Evolutionary conservation across 2,329 filamentous ascomycete genomes (phyloP), one percentile per base, ranked within the genome.

Genomic region (Xylariomycetidae sp.): DNA sequence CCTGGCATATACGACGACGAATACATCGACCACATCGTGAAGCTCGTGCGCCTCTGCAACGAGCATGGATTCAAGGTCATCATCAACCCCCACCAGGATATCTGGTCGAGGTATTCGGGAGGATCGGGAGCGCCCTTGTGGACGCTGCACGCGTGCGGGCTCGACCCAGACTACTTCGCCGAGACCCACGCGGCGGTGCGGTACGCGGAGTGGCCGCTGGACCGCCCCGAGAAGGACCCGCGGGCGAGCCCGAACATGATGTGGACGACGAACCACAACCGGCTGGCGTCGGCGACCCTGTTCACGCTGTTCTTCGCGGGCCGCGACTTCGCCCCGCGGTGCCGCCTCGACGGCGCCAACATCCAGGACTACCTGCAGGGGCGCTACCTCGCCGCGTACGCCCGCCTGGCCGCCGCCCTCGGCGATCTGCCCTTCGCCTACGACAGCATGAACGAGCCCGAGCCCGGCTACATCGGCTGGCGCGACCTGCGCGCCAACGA

Each of bases 401-500:
- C 26, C 10, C 29, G 35, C 4, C 22, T 50, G 4, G 41, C 38
- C 4, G 32, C 38, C n/a, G 28, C 22, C 8, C 33, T 50, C n/a
- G 37, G 41, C 2, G 38, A 46, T 12, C 24, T 49, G 10, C 37
- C 37, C 5, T 48, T 47, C 20, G 46, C 34, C 0, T 50, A 40
- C 29, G 48, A 50, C 15, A 42, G 44, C n/a, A 50, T 50, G 44
- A 50, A 50, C 10, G 48, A 50, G 35, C 48, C 48, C 1, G 44
- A 47, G 29, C 24, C 42, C 7, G 48, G 48, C 3, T 38, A 46
- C 19, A 44, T 50, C 20, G 43, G 41, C 10, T 36, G 35, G 31
- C 19, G 34, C 23, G 37, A 49, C 22, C 32, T 50, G 22, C 25
- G 22, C 18, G 35, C 18, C 18, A 43, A 35, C 25, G 42, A 46